Conservation (phyloP, 495 filamentous ascomycete species). For the Arthonia radiata region DNA sequence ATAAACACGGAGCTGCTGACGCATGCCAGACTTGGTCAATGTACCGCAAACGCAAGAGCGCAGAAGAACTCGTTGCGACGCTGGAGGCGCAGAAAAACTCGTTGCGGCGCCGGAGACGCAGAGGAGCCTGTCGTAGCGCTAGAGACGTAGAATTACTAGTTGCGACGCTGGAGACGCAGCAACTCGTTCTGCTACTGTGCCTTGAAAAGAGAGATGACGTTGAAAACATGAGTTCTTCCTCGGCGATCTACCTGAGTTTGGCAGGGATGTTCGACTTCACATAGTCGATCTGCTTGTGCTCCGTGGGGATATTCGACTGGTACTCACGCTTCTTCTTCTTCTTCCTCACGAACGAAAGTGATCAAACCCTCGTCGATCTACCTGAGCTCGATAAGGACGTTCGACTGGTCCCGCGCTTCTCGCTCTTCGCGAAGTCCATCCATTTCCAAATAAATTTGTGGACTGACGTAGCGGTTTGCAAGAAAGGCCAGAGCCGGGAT, state of each 20-base stretch:
- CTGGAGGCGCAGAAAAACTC: slow-evolving; percentile 92
- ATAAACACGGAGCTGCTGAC: slow-evolving; percentile 33
- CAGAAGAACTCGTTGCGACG: slow-evolving; percentile 91
- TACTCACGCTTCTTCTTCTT: too few species aligned
- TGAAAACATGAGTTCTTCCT: too few species aligned
- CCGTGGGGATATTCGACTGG: too few species aligned
- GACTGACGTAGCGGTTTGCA: too few species aligned
- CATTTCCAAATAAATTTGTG: slow-evolving; percentile 58
- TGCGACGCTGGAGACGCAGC: slow-evolving; percentile 58
- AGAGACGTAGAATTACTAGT: too few species aligned
- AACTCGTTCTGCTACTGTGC: slow-evolving; percentile 86
- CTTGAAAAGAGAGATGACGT: slow-evolving; percentile 96
- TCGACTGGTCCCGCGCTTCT: slow-evolving; percentile 75
- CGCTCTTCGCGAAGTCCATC: slow-evolving; percentile 56
- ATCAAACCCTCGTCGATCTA: slow-evolving; percentile 36
- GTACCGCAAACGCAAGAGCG: slow-evolving; percentile 68
- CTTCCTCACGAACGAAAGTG: too few species aligned
- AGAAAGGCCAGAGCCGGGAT: too few species aligned
- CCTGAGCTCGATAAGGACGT: slow-evolving; percentile 72
- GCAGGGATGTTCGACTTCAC: too few species aligned
- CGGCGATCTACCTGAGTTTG: too few species aligned
- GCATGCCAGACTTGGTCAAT: slow-evolving; percentile 52
- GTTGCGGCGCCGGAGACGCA: slow-evolving; percentile 88
- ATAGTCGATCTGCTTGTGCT: too few species aligned
- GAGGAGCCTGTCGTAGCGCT: slow-evolving; percentile 89